phyloP scores from a whole-genome alignment of 148 eudicot genomes.

The Camellia sinensis region DNA sequence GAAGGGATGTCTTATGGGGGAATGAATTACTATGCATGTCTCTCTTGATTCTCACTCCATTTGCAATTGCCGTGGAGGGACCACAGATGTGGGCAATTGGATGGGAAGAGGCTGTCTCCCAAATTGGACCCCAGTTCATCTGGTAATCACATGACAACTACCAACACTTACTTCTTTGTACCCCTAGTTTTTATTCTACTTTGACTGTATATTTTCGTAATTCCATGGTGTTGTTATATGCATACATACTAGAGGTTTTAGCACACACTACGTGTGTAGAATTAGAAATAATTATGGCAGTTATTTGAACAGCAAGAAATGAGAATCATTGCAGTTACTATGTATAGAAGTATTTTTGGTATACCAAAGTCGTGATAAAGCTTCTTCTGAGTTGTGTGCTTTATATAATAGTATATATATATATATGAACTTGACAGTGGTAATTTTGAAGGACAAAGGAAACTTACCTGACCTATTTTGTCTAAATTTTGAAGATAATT shows the following conservation, averaged over 20 bases:
- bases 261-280: too few species aligned
- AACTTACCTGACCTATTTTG: not conserved
- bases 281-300: too few species aligned
- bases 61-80: slow-evolving; percentile 82
- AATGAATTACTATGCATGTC: slow-evolving; percentile 85
- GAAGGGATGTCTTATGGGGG: slow-evolving; percentile 83
- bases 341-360: too few species aligned
- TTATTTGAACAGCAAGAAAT: too few species aligned
- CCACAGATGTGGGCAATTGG: slow-evolving; percentile 81
- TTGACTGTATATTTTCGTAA: not conserved
- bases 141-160: slow-evolving; percentile 41
- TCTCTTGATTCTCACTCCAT: slow-evolving; percentile 64
- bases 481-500: not conserved
- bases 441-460: not conserved
- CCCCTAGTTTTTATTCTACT: not conserved
- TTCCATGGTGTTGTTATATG: not conserved
- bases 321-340: too few species aligned
- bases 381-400: too few species aligned
- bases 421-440: not conserved
- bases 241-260: too few species aligned
- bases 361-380: too few species aligned
- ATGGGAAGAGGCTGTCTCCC: slow-evolving; percentile 57
- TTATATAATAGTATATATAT: too few species aligned
- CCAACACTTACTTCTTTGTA: not conserved
- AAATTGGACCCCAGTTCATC: slow-evolving; percentile 68